phyloP scores from a whole-genome alignment of 441 rosid species.

The Gossypium davidsonii region DNA sequence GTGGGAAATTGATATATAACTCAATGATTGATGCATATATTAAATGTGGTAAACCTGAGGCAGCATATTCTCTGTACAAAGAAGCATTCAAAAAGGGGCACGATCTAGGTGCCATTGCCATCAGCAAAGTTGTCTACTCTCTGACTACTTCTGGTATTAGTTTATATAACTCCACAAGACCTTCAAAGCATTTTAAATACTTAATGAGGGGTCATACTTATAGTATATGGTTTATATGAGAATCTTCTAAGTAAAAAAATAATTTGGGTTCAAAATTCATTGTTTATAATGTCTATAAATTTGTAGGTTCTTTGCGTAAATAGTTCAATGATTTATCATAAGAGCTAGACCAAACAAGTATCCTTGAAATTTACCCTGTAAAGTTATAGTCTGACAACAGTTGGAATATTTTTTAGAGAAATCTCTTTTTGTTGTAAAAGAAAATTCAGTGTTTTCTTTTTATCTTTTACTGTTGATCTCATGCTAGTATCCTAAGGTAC shows the following conservation, averaged over 20 bases:
- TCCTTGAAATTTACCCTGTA: not conserved
- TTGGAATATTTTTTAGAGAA: not conserved
- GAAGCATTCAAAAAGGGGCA: slow-evolving; percentile 40
- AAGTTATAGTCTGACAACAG: not conserved
- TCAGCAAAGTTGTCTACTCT: slow-evolving; percentile 66
- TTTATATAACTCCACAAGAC: not conserved
- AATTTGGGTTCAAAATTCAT: not conserved
- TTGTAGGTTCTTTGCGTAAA: not conserved
- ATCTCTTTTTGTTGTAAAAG: not conserved
- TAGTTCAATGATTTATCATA: not conserved
- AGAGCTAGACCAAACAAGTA: not conserved
- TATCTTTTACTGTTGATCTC: not conserved
- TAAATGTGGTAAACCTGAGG: slow-evolving; percentile 57
- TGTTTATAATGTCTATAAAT: not conserved
- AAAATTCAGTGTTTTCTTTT: not conserved
- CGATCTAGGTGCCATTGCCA: slow-evolving; percentile 46
- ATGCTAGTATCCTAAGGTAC: not conserved
- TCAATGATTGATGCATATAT: slow-evolving; percentile 64
- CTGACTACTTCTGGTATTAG: slow-evolving; percentile 57
- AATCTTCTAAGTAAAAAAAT: not conserved
- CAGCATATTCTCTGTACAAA: slow-evolving; percentile 51
- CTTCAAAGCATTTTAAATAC: not conserved
- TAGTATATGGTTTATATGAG: not conserved
- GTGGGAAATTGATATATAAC: slow-evolving; percentile 38
- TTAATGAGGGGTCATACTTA: not conserved